Evolutionary conservation across 805 yeast species (phyloP).

Genomic region (Blastobotrys attinorum): DNA sequence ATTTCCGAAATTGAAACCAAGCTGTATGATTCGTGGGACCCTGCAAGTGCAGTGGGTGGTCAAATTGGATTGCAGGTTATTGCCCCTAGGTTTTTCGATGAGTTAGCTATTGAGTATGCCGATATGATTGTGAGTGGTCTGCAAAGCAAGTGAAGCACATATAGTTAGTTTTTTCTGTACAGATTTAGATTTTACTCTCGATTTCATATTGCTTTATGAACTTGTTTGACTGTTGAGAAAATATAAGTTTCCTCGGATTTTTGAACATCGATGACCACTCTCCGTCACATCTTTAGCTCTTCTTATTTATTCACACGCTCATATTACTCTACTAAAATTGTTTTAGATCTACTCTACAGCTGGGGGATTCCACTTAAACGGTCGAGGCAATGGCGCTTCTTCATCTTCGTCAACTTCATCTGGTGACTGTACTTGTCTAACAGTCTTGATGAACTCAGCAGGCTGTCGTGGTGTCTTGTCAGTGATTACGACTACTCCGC

Average conservation of each 20-base stretch:
- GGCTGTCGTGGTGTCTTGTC: constrained; percentile 32
- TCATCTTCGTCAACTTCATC: constrained; percentile 54
- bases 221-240: too few relatives aligned
- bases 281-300: too few relatives aligned
- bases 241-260: too few relatives aligned
- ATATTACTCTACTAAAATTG: background rate
- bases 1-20: background rate
- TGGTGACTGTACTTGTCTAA: constrained; percentile 82
- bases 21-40: background rate
- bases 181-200: too few relatives aligned
- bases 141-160: background rate
- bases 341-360: constrained; percentile 6
- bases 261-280: too few relatives aligned
- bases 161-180: too few relatives aligned
- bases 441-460: constrained; percentile 65
- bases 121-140: background rate
- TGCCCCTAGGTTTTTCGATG: background rate
- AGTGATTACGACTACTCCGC: constrained; percentile 26
- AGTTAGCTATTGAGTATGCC: background rate
- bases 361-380: constrained; percentile 27
- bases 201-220: too few relatives aligned
- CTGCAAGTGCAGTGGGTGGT: background rate
- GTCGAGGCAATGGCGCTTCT: constrained; percentile 41
- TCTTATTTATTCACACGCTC: too few relatives aligned
- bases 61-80: background rate